Evolutionary conservation across 305 asterid genomes (phyloP).

Genomic region (Rubia tinctorum): DNA sequence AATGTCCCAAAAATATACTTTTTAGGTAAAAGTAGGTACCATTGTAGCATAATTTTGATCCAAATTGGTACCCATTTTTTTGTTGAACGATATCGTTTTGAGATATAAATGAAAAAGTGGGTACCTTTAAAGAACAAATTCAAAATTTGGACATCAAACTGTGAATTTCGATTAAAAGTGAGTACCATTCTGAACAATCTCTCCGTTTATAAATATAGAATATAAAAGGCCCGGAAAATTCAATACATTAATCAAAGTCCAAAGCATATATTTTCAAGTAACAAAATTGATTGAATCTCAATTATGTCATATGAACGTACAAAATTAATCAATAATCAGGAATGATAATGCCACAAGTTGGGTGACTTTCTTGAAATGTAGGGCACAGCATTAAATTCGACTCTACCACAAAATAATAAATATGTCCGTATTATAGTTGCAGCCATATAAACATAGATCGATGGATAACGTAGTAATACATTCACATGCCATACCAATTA

Average conservation of each 20-base stretch:
- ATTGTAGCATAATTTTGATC: too few relatives aligned
- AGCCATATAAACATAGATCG: neutral
- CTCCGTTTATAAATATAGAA: too few relatives aligned
- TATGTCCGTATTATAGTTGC: neutral
- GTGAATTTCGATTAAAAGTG: too few relatives aligned
- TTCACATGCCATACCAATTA: neutral
- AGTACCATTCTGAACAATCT: too few relatives aligned
- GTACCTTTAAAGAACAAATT: too few relatives aligned
- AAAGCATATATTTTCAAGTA: neutral
- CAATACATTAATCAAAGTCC: neutral
- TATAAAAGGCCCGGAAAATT: neutral
- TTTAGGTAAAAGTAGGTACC: too few relatives aligned
- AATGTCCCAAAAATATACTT: too few relatives aligned
- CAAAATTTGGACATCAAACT: too few relatives aligned
- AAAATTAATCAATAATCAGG: neutral
- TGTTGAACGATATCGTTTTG: too few relatives aligned
- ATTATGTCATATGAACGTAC: neutral
- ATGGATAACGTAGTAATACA: neutral
- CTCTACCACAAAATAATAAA: neutral
- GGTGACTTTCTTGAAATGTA: neutral
- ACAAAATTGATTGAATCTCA: neutral
- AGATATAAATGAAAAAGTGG: too few relatives aligned
- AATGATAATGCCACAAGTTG: neutral
- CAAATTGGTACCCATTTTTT: too few relatives aligned
- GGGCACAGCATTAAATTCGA: neutral